Evolutionary conservation across 805 yeast species (phyloP).

Genomic region (Metschnikowia arizonensis): DNA sequence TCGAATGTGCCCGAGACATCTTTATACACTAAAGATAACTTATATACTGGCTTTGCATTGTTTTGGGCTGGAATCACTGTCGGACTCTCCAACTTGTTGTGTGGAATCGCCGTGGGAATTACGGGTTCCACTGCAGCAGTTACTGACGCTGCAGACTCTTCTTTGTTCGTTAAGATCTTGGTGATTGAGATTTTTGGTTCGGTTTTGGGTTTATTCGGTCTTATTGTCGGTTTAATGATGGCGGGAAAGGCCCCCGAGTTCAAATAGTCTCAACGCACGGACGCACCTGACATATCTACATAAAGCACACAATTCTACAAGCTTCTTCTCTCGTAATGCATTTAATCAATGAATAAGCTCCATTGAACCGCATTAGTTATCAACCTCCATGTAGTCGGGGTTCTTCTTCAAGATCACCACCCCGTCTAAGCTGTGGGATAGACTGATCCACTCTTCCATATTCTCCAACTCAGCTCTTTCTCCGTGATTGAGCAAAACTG

Average conservation of each 20-base stretch:
- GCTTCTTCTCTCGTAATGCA: background rate
- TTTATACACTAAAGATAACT: conserved; percentile 72
- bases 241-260: conserved; percentile 93
- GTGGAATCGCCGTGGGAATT: conserved; percentile 96
- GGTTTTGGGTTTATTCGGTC: conserved; percentile 90
- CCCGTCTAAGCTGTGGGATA: conserved; percentile 83
- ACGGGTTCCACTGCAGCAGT: conserved; percentile 99
- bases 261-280: conserved; percentile 35
- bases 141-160: conserved; percentile 94
- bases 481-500: conserved; percentile 87
- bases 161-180: conserved; percentile 89
- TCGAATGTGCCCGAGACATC: conserved; percentile 59
- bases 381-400: conserved; percentile 73
- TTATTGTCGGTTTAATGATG: conserved; percentile 95
- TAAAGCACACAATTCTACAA: conserved; percentile 1
- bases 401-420: conserved; percentile 88
- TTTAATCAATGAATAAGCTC: background rate
- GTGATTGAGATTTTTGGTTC: conserved; percentile 98
- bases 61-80: conserved; percentile 99
- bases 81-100: conserved; percentile 85
- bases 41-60: conserved; percentile 90
- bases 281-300: background rate
- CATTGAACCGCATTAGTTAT: conserved; percentile 20
- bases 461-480: conserved; percentile 97
- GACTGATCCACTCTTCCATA: conserved; percentile 77